A percentile compares a stretch with the other conserved stretches of the same genome.
These are phyloP conservation scores for Viridothelium virens DNA, from an alignment of 495 filamentous ascomycete species.

Conservation along the genomic window DNA sequence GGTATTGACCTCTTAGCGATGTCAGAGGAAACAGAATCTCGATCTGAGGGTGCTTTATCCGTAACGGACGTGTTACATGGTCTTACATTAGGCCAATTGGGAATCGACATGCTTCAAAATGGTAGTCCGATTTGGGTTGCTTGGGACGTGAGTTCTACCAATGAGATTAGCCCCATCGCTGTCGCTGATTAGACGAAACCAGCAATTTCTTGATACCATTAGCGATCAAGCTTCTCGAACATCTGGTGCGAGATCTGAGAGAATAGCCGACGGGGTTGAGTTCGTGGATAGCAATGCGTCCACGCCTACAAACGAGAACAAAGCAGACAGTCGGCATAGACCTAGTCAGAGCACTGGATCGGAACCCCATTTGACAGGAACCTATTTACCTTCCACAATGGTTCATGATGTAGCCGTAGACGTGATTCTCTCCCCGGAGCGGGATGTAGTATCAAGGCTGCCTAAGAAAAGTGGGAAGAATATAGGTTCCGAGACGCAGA, in stretches of 20 bases:
- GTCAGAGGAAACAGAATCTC: conserved; percentile 18
- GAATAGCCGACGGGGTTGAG: not conserved
- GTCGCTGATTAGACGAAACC: not conserved
- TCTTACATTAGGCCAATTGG: conserved; percentile 50
- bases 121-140: conserved; percentile 37
- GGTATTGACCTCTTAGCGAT: conserved; percentile 35
- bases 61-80: conserved; percentile 46
- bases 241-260: conserved; percentile 3
- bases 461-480: conserved; percentile 28
- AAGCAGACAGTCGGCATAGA: not conserved
- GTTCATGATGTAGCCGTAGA: conserved; percentile 49
- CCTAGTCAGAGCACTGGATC: not conserved
- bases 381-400: conserved; percentile 14
- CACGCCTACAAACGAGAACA: conserved; percentile 15
- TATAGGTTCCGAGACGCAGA: conserved; percentile 25
- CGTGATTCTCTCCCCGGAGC: conserved; percentile 44
- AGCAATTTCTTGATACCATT: conserved; percentile 30
- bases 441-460: conserved; percentile 19
- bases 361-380: not conserved
- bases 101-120: conserved; percentile 55
- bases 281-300: conserved; percentile 13
- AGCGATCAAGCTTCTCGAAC: conserved; percentile 25
- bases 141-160: conserved; percentile 33
- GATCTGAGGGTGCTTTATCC: conserved; percentile 17
- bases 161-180: not conserved